phyloP scores from a whole-genome alignment of 108 stramenopile genomes.

The Cylindrotheca fusiformis region DNA sequence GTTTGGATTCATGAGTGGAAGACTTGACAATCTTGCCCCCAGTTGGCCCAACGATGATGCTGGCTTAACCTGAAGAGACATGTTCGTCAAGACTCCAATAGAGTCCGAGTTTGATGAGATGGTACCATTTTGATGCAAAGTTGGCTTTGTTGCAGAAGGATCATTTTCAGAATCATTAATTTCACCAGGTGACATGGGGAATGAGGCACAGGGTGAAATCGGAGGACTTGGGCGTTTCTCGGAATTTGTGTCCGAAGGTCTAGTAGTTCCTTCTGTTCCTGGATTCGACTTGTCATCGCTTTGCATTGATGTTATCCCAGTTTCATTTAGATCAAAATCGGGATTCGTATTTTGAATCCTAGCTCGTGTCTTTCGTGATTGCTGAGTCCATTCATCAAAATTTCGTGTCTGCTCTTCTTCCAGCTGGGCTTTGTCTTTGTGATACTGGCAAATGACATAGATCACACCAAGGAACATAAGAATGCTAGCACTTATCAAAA shows the following conservation, averaged over 20 bases:
- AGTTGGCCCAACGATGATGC: too few relatives aligned
- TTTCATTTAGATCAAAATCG: background rate
- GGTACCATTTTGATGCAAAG: background rate
- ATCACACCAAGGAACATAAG: slow-evolving; percentile 31
- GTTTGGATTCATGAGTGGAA: slow-evolving; percentile 1
- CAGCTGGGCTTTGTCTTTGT: slow-evolving; percentile 12
- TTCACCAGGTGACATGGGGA: background rate
- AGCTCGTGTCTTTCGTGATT: background rate
- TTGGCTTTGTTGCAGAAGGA: background rate
- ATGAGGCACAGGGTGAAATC: background rate
- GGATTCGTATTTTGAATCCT: background rate
- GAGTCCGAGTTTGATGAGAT: background rate
- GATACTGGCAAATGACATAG: slow-evolving; percentile 26
- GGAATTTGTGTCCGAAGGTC: background rate
- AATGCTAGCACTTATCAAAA: slow-evolving; percentile 28
- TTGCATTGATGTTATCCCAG: background rate
- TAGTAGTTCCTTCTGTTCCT: background rate
- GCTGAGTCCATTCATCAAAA: background rate
- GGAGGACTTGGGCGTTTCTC: background rate
- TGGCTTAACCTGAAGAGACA: too few relatives aligned
- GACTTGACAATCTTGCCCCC: background rate
- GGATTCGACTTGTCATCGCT: background rate
- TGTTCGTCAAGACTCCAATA: too few relatives aligned
- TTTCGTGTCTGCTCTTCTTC: background rate
- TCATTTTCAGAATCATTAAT: background rate